Percentiles rank a stretch among this genome's conserved stretches.
Conservation (phyloP, 73 alveolate genomes). For the Paraurostyla sp. region DNA sequence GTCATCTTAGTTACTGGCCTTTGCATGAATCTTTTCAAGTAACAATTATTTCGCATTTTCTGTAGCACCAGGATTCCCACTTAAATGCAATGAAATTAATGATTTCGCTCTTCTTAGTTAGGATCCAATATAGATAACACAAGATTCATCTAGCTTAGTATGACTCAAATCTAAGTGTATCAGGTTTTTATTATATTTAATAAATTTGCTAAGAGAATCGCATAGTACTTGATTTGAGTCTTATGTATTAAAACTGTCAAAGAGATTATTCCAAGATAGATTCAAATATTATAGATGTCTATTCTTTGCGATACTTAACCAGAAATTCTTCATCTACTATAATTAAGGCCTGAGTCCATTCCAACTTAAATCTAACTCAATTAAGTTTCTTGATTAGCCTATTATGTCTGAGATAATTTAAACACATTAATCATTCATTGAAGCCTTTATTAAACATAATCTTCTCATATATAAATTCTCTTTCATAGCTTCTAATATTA, state of each 20-base stretch:
- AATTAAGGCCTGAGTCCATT: conserved; percentile 23
- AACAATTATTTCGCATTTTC: background rate
- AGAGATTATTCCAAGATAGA: conserved; percentile 44
- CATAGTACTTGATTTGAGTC: background rate
- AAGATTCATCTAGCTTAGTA: background rate
- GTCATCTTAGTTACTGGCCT: too few relatives aligned
- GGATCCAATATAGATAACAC: background rate
- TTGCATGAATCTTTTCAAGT: conserved; percentile 34
- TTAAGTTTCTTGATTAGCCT: background rate
- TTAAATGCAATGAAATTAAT: conserved; percentile 8
- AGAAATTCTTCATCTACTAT: background rate
- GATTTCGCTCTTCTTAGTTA: conserved; percentile 15
- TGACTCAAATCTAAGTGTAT: conserved; percentile 39
- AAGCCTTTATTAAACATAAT: conserved; percentile 23
- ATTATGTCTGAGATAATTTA: background rate
- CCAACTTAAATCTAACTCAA: conserved; percentile 22
- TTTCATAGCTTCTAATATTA: background rate
- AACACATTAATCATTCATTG: conserved; percentile 6
- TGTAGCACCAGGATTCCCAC: conserved; percentile 54
- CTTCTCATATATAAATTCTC: background rate
- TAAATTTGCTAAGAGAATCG: conserved; percentile 1
- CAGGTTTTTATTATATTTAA: conserved; percentile 36
- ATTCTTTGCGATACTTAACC: background rate
- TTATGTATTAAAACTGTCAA: too few relatives aligned
- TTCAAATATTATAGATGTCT: background rate